Evolutionary conservation across 306 rosid genomes (phyloP).

Genomic region (Cicer bijugum): DNA sequence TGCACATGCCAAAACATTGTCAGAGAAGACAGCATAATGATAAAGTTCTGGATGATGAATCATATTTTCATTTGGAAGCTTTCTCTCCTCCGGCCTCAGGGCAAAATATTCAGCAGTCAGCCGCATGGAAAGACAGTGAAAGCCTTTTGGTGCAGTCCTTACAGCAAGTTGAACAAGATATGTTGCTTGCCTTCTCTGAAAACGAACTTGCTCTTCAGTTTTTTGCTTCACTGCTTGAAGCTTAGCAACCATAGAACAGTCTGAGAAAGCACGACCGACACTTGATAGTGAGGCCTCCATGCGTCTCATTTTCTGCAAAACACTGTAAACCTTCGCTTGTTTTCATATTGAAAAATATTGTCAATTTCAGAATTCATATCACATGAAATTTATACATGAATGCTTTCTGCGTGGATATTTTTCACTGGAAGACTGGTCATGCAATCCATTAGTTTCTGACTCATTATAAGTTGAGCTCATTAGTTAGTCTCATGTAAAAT

Average conservation of each 20-base stretch:
- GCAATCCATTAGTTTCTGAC: conserved; percentile 14
- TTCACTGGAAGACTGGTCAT: background rate
- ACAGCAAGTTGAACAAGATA: conserved; percentile 46
- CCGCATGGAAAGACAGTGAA: conserved; percentile 49
- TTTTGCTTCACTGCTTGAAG: conserved; percentile 40
- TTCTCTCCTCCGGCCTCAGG: conserved; percentile 43
- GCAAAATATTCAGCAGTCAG: conserved; percentile 46
- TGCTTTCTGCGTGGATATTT: conserved; percentile 3
- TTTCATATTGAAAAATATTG: conserved; percentile 37
- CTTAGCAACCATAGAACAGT: conserved; percentile 42
- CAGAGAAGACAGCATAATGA: conserved; percentile 48
- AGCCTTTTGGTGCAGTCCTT: conserved; percentile 41
- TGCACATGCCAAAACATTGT: conserved; percentile 47
- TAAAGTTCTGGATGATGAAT: conserved; percentile 39
- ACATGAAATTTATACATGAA: conserved; percentile 31
- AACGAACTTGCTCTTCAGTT: conserved; percentile 44
- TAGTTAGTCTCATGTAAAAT: background rate
- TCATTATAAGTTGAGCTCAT: conserved; percentile 12
- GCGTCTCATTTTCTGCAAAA: conserved; percentile 47
- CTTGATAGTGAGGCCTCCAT: conserved; percentile 42
- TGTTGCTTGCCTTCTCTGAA: conserved; percentile 41
- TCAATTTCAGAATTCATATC: background rate
- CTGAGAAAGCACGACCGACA: conserved; percentile 39
- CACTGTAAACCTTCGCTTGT: conserved; percentile 42
- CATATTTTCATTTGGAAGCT: conserved; percentile 42